Conservation (phyloP, 768 basidiomycete genomes). For the Pleurotus ostreatus region DNA sequence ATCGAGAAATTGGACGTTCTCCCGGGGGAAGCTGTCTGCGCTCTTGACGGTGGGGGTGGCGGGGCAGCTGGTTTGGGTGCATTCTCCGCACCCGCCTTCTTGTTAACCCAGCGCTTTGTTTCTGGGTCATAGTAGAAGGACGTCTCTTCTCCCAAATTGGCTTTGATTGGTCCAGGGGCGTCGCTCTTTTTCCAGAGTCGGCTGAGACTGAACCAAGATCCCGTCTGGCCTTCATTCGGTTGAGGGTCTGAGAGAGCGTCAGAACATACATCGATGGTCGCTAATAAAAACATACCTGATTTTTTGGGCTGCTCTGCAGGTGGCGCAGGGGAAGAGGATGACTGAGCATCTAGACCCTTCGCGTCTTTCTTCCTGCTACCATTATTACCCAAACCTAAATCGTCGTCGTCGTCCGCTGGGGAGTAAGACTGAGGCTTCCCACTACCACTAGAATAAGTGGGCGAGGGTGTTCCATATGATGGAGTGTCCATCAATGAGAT, state of each 20-base stretch:
- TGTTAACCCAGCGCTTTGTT: constrained; percentile 95
- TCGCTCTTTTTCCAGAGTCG: constrained; percentile 76
- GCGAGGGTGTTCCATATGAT: constrained; percentile 34
- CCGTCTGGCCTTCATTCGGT: constrained; percentile 27
- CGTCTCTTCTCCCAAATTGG: constrained; percentile 88
- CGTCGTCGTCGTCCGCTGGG: constrained; percentile 72
- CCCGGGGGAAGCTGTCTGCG: constrained; percentile 83
- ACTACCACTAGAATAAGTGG: constrained; percentile 14
- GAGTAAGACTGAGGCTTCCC: constrained; percentile 11
- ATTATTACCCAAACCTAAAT: constrained; percentile 85
- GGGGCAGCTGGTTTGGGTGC: constrained; percentile 49
- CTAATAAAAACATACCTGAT: constrained; percentile 21
- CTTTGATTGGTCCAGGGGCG: constrained; percentile 72
- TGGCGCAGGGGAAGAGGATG: not conserved
- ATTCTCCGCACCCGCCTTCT: constrained; percentile 66
- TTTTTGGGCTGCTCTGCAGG: constrained; percentile 18
- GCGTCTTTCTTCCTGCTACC: constrained; percentile 1
- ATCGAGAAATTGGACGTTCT: constrained; percentile 29
- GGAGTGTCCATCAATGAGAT: constrained; percentile 78
- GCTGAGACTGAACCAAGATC: constrained; percentile 80
- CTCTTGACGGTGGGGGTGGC: constrained; percentile 76
- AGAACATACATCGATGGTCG: not conserved
- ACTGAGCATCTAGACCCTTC: constrained; percentile 1
- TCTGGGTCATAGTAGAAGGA: constrained; percentile 93
- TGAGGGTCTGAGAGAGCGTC: constrained; percentile 14